Percentiles rank a stretch among this genome's conserved stretches.
Evolutionary conservation across 1,284 basidiomycete genomes (phyloP).

Genomic region (Exsudoporus floridanus): DNA sequence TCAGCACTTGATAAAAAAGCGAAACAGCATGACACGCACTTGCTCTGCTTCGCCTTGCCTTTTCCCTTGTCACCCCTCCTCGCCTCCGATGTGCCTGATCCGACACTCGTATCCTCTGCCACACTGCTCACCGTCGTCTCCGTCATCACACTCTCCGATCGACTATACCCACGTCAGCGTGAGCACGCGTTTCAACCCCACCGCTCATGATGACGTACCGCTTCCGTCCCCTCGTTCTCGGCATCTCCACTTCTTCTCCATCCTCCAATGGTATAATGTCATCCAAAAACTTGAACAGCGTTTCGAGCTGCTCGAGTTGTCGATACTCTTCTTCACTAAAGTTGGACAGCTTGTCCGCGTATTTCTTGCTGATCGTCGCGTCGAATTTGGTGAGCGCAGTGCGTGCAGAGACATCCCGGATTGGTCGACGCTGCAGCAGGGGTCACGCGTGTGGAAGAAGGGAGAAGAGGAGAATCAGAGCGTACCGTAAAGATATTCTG

Average conservation of each 20-base stretch:
- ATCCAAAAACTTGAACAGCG: conserved; percentile 68
- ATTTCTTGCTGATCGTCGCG: conserved; percentile 64
- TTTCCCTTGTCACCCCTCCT: conserved; percentile 24
- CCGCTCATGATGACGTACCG: conserved; percentile 34
- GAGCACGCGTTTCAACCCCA: not conserved
- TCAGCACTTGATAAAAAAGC: not conserved
- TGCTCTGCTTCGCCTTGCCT: conserved; percentile 35
- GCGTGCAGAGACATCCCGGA: conserved; percentile 69
- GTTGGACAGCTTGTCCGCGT: conserved; percentile 64
- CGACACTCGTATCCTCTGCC: conserved; percentile 27
- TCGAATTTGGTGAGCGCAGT: conserved; percentile 84
- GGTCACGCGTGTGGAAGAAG: not conserved
- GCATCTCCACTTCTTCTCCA: conserved; percentile 47
- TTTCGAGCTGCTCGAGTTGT: conserved; percentile 55
- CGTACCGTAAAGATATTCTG: conserved; percentile 61
- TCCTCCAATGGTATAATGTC: conserved; percentile 56
- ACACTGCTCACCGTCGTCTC: conserved; percentile 36
- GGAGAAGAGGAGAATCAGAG: not conserved
- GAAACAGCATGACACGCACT: conserved; percentile 34
- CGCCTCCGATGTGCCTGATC: conserved; percentile 29
- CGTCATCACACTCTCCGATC: conserved; percentile 47
- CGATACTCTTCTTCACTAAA: conserved; percentile 73
- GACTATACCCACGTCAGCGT: conserved; percentile 30
- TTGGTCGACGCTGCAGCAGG: conserved; percentile 64
- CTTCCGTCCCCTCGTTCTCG: conserved; percentile 46